Percentiles rank a stretch among this genome's conserved stretches.
Conservation (phyloP, 129 eudicot genomes). For the Flaveria trinervia region DNA sequence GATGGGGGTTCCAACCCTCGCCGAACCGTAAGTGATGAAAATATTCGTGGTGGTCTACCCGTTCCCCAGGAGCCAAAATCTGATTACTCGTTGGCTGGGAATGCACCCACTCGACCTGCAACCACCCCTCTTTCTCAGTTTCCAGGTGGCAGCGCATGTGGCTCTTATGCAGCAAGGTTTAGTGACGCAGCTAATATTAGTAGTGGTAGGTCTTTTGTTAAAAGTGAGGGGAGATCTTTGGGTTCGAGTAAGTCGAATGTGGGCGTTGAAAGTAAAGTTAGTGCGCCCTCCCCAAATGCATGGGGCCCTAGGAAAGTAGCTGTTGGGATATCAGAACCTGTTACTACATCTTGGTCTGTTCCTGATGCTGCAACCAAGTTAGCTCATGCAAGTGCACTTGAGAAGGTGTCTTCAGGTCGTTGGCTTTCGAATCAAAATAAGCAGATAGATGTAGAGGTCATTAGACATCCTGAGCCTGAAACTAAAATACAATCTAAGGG, state of each 20-base stretch:
- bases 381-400: constrained; percentile 94
- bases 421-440: constrained; percentile 79
- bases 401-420: constrained; percentile 87
- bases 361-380: constrained; percentile 73
- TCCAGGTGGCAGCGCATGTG: constrained; percentile 25
- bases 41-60: constrained; percentile 35
- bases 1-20: constrained; percentile 71
- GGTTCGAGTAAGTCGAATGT: constrained; percentile 39
- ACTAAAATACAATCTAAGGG: constrained; percentile 38
- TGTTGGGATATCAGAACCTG: constrained; percentile 44
- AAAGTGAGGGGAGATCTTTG: constrained; percentile 31
- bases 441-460: constrained; percentile 63
- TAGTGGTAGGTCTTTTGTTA: constrained; percentile 20
- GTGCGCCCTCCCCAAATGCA: constrained; percentile 60
- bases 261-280: constrained; percentile 36
- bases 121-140: constrained; percentile 46
- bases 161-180: constrained; percentile 56
- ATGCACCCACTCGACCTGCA: constrained; percentile 31
- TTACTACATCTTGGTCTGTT: constrained; percentile 56
- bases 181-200: constrained; percentile 38
- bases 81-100: constrained; percentile 34
- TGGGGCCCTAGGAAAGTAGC: constrained; percentile 75
- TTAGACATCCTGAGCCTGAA: constrained; percentile 52
- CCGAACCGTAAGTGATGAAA: constrained; percentile 74
- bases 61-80: constrained; percentile 45